Base-by-base conservation (phyloP, 2,329 filamentous ascomycete genomes). In the Didymella sp. region DNA sequence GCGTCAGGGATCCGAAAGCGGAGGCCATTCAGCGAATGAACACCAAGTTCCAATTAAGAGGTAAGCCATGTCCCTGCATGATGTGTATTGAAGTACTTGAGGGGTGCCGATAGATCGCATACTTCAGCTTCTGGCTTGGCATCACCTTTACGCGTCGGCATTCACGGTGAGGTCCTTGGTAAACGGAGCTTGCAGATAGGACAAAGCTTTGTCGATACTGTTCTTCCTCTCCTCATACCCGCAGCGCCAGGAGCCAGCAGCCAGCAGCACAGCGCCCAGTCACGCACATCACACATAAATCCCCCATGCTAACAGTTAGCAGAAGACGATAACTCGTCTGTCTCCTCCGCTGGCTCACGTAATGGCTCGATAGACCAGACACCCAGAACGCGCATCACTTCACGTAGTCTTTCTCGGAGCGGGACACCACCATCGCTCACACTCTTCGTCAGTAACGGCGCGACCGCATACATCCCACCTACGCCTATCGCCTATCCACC, bases 391-490 rank as follows among this genome's bases (percentile, higher is more conserved):
- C 61, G 63, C 40, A 75, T 77, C 19, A 59, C 66, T 33, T 75
- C 66, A 31, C 68, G 70, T 45, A 71, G 71, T 31, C 60, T 76
- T 19, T 73, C 71, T 21, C 73, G 75, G 24, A 68, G 64, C 44
- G 69, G 66, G 9, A 76, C 74, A 43, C 75, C 75, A 6, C 64
- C 70, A n/a, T 70, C 70, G 8, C 67, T 77, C 7, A 74, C 63
- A 25, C 62, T 77, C 11, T 60, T 57, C 25, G 58, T 62, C 25
- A 76, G 73, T 65, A 77, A 77, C 70, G 75, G 75, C 40, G 70
- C 75, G n/a, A 76, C 75, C 31, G 75, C 74, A 7, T 59, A 59
- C 11, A 54, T 75, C 11, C 73, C 71, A 30, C 60, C 67, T 17
- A 63, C 65, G 30, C 70, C 72, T 6, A 11, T 50, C 12, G 46